A percentile compares a stretch with the other conserved stretches of the same genome.
phyloP scores from a whole-genome alignment of 176 grass and related monocot genomes.

The Elaeis guineensis region DNA sequence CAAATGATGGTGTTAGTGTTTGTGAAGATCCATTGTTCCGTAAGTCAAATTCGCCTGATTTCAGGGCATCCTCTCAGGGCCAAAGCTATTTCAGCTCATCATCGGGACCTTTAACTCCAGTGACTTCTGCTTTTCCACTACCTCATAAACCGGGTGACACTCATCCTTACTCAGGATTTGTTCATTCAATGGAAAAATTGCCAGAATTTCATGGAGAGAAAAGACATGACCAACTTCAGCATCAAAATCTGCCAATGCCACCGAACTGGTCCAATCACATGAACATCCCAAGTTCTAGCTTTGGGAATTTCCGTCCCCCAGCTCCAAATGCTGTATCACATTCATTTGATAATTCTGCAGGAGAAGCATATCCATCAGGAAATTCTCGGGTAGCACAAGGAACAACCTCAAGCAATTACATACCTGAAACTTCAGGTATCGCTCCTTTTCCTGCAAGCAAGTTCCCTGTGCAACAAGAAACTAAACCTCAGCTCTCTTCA shows the following conservation, averaged over 20 bases:
- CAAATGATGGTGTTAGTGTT: slow-evolving; percentile 13
- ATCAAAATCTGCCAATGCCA: slow-evolving; percentile 16
- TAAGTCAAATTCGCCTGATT: slow-evolving; percentile 32
- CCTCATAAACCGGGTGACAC: slow-evolving; percentile 28
- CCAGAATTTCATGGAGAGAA: slow-evolving; percentile 20
- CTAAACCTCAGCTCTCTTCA: slow-evolving; percentile 30
- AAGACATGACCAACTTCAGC: slow-evolving; percentile 27
- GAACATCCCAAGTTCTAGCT: slow-evolving; percentile 24
- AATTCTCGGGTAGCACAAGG: slow-evolving; percentile 23
- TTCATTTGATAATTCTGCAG: slow-evolving; percentile 15
- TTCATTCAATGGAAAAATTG: slow-evolving; percentile 25
- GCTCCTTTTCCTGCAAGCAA: slow-evolving; percentile 22
- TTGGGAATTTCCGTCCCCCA: slow-evolving; percentile 22
- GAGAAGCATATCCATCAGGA: slow-evolving; percentile 16
- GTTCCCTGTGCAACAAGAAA: slow-evolving; percentile 20
- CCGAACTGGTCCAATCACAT: slow-evolving; percentile 31
- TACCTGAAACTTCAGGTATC: slow-evolving; percentile 32
- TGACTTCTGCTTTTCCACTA: slow-evolving; percentile 23
- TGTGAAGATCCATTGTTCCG: slow-evolving; percentile 24
- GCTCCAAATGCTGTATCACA: slow-evolving; percentile 16
- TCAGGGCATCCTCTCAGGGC: slow-evolving; percentile 33
- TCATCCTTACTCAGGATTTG: slow-evolving; percentile 29
- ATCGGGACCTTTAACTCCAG: slow-evolving; percentile 18
- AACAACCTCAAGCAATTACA: slow-evolving; percentile 25
- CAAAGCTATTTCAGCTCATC: slow-evolving; percentile 35